Conservation (phyloP, 2,329 filamentous ascomycete species). For the Penicillium crustosum region DNA sequence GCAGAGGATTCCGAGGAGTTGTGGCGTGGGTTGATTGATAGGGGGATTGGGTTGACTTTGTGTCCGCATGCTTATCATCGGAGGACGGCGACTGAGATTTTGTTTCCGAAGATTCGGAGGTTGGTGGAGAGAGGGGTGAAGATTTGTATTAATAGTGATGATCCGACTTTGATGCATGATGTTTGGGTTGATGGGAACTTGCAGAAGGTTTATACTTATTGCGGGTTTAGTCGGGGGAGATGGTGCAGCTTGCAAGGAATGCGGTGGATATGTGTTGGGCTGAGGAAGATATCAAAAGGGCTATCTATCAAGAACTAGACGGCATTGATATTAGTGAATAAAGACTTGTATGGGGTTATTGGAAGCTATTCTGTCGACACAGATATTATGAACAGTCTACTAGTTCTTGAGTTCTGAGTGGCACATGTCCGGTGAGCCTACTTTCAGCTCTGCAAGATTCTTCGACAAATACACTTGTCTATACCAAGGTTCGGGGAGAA, state of each 20-base stretch:
- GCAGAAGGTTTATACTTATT: slow-evolving; percentile 46
- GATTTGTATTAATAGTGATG: slow-evolving; percentile 51
- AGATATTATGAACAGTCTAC: background rate
- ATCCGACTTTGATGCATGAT: slow-evolving; percentile 53
- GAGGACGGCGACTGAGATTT: slow-evolving; percentile 44
- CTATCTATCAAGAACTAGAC: slow-evolving; percentile 18
- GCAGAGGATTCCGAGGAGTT: slow-evolving; percentile 37
- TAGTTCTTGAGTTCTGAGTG: too few relatives aligned
- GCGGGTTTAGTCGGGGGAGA: slow-evolving; percentile 44
- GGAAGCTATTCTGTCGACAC: background rate
- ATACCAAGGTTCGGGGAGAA: too few relatives aligned
- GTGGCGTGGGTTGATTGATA: slow-evolving; percentile 33
- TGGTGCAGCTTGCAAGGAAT: slow-evolving; percentile 45
- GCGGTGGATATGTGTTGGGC: slow-evolving; percentile 53
- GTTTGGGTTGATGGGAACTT: slow-evolving; percentile 53
- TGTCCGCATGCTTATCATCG: slow-evolving; percentile 44
- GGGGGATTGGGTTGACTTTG: slow-evolving; percentile 42
- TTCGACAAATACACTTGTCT: too few relatives aligned
- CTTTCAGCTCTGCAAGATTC: too few relatives aligned
- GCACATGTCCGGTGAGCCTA: too few relatives aligned
- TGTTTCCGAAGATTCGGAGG: slow-evolving; percentile 48
- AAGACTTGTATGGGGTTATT: background rate
- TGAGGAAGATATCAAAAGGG: slow-evolving; percentile 37
- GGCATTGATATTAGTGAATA: slow-evolving; percentile 3
- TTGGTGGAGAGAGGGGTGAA: slow-evolving; percentile 49